phyloP scores from a whole-genome alignment of 2,329 filamentous ascomycete genomes.

The Stemphylium vesicarium region DNA sequence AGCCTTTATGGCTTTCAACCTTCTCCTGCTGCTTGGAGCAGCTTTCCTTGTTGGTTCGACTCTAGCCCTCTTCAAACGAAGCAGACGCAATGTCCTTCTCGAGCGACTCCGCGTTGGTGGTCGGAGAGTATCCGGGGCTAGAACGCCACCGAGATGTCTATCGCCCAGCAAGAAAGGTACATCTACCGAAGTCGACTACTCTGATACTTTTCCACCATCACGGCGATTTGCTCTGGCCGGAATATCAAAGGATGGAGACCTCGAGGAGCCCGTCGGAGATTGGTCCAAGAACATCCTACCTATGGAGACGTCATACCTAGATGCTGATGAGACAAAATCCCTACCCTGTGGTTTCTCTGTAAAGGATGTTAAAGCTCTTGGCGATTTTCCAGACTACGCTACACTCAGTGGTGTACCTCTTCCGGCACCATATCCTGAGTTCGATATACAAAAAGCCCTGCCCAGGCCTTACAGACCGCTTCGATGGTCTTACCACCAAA shows the following conservation, averaged over 20 bases:
- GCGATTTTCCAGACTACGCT: slow-evolving; percentile 81
- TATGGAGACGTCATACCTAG: slow-evolving; percentile 32
- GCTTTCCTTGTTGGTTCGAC: slow-evolving; percentile 38
- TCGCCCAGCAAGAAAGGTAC: slow-evolving; percentile 55
- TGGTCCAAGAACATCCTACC: slow-evolving; percentile 36
- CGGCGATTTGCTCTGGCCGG: slow-evolving; percentile 56
- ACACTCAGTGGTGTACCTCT: slow-evolving; percentile 75
- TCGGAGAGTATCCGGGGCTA: slow-evolving; percentile 55
- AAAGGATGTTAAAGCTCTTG: slow-evolving; percentile 71
- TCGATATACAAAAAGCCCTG: slow-evolving; percentile 71
- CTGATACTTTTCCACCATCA: slow-evolving; percentile 60
- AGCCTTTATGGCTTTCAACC: slow-evolving; percentile 24
- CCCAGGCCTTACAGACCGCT: slow-evolving; percentile 82
- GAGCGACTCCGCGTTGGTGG: slow-evolving; percentile 48
- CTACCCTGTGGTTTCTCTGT: slow-evolving; percentile 74
- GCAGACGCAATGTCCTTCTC: slow-evolving; percentile 51
- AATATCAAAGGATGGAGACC: slow-evolving; percentile 28
- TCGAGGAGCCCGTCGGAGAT: slow-evolving; percentile 29
- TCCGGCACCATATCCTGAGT: slow-evolving; percentile 67
- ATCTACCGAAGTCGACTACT: slow-evolving; percentile 48
- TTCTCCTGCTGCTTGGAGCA: slow-evolving; percentile 38
- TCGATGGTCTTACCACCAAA: slow-evolving; percentile 85
- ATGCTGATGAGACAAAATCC: slow-evolving; percentile 50
- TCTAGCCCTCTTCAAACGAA: slow-evolving; percentile 40
- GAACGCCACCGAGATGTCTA: slow-evolving; percentile 61